phyloP scores from a whole-genome alignment of 805 yeast species.

The Suhomyces canberraensis region DNA sequence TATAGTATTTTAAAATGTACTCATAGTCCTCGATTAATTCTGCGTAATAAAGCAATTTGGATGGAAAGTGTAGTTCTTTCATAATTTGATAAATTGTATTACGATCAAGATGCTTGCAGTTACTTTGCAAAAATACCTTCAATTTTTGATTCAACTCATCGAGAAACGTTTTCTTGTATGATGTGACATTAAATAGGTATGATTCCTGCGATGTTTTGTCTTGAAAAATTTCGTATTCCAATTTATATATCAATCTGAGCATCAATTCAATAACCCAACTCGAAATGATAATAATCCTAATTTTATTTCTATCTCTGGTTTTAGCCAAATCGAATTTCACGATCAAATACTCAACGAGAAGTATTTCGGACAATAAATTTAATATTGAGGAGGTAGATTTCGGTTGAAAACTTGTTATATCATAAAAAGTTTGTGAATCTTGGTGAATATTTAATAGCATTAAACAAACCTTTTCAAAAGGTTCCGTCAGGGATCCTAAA shows the following conservation, averaged over 20 bases:
- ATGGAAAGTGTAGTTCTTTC: constrained; percentile 58
- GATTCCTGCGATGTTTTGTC: not conserved
- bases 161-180: constrained; percentile 1
- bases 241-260: constrained; percentile 43
- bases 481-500: constrained; percentile 60
- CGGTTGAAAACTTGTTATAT: not conserved
- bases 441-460: constrained; percentile 29
- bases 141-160: constrained; percentile 10
- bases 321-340: constrained; percentile 26
- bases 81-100: constrained; percentile 72
- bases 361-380: constrained; percentile 16
- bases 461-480: constrained; percentile 69
- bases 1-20: constrained; percentile 66
- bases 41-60: constrained; percentile 66
- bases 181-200: not conserved
- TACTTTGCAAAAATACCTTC: constrained; percentile 50
- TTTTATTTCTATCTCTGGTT: constrained; percentile 23
- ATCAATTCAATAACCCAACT: constrained; percentile 65
- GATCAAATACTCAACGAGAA: constrained; percentile 34
- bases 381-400: constrained; percentile 1
- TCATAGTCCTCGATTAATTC: constrained; percentile 63
- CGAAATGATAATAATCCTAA: constrained; percentile 46
- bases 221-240: constrained; percentile 29
- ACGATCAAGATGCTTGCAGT: constrained; percentile 54
- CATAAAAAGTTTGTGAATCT: not conserved